Percentiles rank a stretch among this genome's conserved stretches.
phyloP scores from a whole-genome alignment of 306 rosid species.

The Notholithocarpus densiflorus region DNA sequence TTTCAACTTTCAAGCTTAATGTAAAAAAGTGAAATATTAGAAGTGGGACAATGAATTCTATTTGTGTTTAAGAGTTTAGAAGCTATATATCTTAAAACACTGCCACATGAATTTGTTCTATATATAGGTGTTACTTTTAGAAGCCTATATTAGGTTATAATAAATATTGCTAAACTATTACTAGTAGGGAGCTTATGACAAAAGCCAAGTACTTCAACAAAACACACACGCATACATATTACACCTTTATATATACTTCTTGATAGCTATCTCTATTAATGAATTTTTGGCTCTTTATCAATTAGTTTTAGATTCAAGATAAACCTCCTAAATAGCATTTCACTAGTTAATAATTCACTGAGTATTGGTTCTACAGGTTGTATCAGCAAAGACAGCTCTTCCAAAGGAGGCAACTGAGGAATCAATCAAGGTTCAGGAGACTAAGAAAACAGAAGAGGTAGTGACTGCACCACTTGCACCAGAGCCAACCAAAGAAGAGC shows the following conservation, averaged over 20 bases:
- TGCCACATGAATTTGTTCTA: not conserved
- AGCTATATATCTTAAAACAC: not conserved
- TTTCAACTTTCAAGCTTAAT: too few relatives aligned
- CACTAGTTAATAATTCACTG: not conserved
- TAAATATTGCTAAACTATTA: not conserved
- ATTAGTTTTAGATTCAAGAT: not conserved
- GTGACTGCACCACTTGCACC: slow-evolving; percentile 20
- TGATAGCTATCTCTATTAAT: not conserved
- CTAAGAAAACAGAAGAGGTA: slow-evolving; percentile 23
- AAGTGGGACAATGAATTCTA: too few relatives aligned
- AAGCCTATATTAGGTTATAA: not conserved
- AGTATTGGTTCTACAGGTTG: slow-evolving; percentile 41
- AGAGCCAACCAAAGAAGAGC: slow-evolving; percentile 26
- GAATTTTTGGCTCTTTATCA: not conserved
- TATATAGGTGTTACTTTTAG: not conserved
- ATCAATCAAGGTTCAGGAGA: slow-evolving; percentile 38
- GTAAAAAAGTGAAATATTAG: too few relatives aligned
- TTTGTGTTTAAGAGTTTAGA: not conserved
- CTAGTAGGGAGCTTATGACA: not conserved
- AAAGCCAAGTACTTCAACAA: not conserved
- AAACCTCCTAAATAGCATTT: not conserved
- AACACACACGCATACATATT: not conserved
- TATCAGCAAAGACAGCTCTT: slow-evolving; percentile 49
- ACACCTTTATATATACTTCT: not conserved
- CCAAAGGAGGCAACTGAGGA: slow-evolving; percentile 40